phyloP scores from a whole-genome alignment of 2,329 filamentous ascomycete species.

The Exophiala aquamarina region DNA sequence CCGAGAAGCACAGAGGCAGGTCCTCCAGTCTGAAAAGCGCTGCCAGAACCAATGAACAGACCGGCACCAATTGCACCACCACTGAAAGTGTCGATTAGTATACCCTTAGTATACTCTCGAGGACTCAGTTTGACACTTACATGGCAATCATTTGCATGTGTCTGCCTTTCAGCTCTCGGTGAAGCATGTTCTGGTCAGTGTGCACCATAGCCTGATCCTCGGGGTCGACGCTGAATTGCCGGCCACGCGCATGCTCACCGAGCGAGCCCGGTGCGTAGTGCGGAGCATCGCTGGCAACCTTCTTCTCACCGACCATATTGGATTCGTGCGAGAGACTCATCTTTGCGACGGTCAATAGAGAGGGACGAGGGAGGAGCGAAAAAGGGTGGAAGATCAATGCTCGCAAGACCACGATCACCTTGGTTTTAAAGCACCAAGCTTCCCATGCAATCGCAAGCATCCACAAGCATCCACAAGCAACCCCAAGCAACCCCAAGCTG shows the following conservation, averaged over 20 bases:
- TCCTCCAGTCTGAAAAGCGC: slow-evolving; percentile 37
- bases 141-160: slow-evolving; percentile 29
- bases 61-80: slow-evolving; percentile 38
- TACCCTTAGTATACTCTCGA: background rate
- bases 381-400: slow-evolving; percentile 5
- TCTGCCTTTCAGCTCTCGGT: slow-evolving; percentile 23
- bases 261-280: background rate
- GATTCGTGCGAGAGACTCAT: slow-evolving; percentile 21
- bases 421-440: slow-evolving; percentile 20
- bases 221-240: slow-evolving; percentile 27
- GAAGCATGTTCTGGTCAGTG: slow-evolving; percentile 21
- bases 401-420: slow-evolving; percentile 11
- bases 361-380: slow-evolving; percentile 6
- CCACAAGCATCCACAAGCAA: slow-evolving; percentile 11
- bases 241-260: slow-evolving; percentile 19
- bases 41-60: slow-evolving; percentile 43
- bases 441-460: slow-evolving; percentile 10
- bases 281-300: slow-evolving; percentile 6
- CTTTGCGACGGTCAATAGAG: slow-evolving; percentile 15
- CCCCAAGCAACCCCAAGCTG: slow-evolving; percentile 9
- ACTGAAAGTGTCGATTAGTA: slow-evolving; percentile 16
- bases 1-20: slow-evolving; percentile 38
- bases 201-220: slow-evolving; percentile 18
- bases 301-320: slow-evolving; percentile 16
- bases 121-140: slow-evolving; percentile 41